These are phyloP conservation scores for Saccharomyces pastorianus DNA, from an alignment of 1,139 yeast species.

Conservation along the genomic window DNA sequence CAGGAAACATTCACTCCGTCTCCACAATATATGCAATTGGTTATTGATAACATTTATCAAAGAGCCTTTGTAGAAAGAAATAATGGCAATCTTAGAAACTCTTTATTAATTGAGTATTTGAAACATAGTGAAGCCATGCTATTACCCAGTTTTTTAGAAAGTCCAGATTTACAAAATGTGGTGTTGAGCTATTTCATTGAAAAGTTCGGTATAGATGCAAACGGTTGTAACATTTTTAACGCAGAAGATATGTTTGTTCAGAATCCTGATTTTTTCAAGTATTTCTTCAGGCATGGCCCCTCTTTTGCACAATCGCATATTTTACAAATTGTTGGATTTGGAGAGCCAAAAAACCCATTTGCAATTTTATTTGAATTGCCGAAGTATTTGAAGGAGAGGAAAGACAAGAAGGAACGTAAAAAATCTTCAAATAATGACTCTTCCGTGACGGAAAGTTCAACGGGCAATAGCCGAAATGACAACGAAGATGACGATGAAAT, in stretches of 20 bases:
- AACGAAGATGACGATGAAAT: slow-evolving; percentile 6
- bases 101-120: slow-evolving; percentile 30
- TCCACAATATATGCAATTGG: slow-evolving; percentile 63
- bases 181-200: slow-evolving; percentile 64
- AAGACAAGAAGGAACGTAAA: slow-evolving; percentile 61
- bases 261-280: slow-evolving; percentile 49
- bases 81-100: slow-evolving; percentile 24
- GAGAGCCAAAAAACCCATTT: slow-evolving; percentile 66
- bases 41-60: slow-evolving; percentile 71
- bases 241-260: slow-evolving; percentile 41
- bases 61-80: slow-evolving; percentile 44
- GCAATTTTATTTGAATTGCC: slow-evolving; percentile 64
- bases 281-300: slow-evolving; percentile 70
- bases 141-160: slow-evolving; percentile 39
- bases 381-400: slow-evolving; percentile 61
- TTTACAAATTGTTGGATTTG: slow-evolving; percentile 67
- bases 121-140: slow-evolving; percentile 33
- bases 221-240: slow-evolving; percentile 55
- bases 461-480: slow-evolving; percentile 1
- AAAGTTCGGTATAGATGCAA: slow-evolving; percentile 55
- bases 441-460: background rate
- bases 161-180: slow-evolving; percentile 49
- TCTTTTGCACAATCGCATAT: slow-evolving; percentile 69
- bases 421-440: slow-evolving; percentile 33
- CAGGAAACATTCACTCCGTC: slow-evolving; percentile 80